Conservation (phyloP, 352 stramenopile genomes). For the Phytophthora sp. region DNA sequence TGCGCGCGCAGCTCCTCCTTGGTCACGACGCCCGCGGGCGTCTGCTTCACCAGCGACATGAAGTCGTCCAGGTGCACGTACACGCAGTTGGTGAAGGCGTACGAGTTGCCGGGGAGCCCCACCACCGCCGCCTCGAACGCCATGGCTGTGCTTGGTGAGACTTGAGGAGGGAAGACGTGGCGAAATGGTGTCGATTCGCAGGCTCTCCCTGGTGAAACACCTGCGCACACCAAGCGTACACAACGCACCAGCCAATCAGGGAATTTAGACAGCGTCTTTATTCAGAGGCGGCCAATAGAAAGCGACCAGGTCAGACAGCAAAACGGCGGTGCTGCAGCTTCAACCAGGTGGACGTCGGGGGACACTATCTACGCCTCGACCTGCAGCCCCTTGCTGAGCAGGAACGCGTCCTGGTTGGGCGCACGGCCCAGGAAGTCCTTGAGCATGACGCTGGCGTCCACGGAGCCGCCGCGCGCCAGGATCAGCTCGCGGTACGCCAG, state of each 20-base stretch:
- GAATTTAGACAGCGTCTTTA: slow-evolving; percentile 12
- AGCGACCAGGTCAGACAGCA: slow-evolving; percentile 3
- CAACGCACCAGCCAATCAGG: slow-evolving; percentile 7
- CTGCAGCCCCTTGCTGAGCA: slow-evolving; percentile 78
- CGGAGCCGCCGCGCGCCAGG: slow-evolving; percentile 79
- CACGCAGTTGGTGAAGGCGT: slow-evolving; percentile 85
- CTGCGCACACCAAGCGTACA: slow-evolving; percentile 4
- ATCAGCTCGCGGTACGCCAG: slow-evolving; percentile 89
- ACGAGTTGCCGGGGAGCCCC: slow-evolving; percentile 74
- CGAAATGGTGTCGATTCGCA: slow-evolving; percentile 11
- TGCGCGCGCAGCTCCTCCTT: slow-evolving; percentile 77
- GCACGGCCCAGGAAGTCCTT: slow-evolving; percentile 81
- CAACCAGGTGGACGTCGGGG: slow-evolving; percentile 5
- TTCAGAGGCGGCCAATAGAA: slow-evolving; percentile 8
- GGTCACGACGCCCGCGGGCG: slow-evolving; percentile 60
- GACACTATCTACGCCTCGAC: slow-evolving; percentile 16
- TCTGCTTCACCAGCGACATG: slow-evolving; percentile 66
- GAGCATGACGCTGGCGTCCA: slow-evolving; percentile 83
- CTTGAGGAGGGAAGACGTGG: slow-evolving; percentile 11
- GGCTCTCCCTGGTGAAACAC: slow-evolving; percentile 3
- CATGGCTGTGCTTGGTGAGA: slow-evolving; percentile 33
- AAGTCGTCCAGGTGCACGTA: slow-evolving; percentile 84
- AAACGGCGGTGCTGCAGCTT: slow-evolving; percentile 9
- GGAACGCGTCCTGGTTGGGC: slow-evolving; percentile 82
- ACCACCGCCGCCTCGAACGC: slow-evolving; percentile 66